phyloP scores from a whole-genome alignment of 371 early-diverging fungal species.

The Dichotomocladium elegans region DNA sequence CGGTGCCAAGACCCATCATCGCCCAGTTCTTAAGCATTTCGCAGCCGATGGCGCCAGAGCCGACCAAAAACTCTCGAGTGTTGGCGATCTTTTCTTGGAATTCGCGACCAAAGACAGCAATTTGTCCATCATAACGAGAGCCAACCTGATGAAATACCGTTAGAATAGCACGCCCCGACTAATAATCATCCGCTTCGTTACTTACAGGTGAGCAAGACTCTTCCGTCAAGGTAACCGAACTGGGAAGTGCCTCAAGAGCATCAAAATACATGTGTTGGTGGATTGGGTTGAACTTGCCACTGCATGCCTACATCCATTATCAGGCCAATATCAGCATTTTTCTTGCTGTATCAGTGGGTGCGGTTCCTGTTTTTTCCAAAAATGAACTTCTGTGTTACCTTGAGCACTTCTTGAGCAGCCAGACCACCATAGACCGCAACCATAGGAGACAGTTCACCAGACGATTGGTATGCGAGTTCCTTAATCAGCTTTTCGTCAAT shows the following conservation, averaged over 20 bases:
- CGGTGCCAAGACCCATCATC: constrained; percentile 97
- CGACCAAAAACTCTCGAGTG: constrained; percentile 94
- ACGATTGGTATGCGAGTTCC: constrained; percentile 83
- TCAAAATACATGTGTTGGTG: constrained; percentile 98
- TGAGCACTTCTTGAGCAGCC: constrained; percentile 99
- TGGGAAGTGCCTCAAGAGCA: constrained; percentile 92
- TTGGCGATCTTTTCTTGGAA: constrained; percentile 90
- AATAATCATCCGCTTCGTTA: background rate
- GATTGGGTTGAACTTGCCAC: constrained; percentile 97
- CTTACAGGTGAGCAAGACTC: constrained; percentile 68
- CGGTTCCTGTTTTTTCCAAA: background rate
- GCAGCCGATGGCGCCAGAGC: constrained; percentile 99
- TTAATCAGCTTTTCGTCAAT: constrained; percentile 85
- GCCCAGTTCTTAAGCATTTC: constrained; percentile 99
- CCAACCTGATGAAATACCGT: constrained; percentile 35
- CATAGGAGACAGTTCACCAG: constrained; percentile 96
- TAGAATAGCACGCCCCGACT: background rate
- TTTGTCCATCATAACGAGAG: constrained; percentile 92
- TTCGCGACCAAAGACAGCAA: constrained; percentile 92
- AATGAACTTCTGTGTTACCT: constrained; percentile 52
- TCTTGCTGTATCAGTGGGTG: too few species aligned
- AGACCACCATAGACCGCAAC: constrained; percentile 97
- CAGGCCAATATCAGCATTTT: too few species aligned
- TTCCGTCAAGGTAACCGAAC: constrained; percentile 59
- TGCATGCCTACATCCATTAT: constrained; percentile 35